Percentiles rank a stretch among this genome's conserved stretches.
phyloP scores from a whole-genome alignment of 2,329 filamentous ascomycete species.

The Davidsoniella australis region DNA sequence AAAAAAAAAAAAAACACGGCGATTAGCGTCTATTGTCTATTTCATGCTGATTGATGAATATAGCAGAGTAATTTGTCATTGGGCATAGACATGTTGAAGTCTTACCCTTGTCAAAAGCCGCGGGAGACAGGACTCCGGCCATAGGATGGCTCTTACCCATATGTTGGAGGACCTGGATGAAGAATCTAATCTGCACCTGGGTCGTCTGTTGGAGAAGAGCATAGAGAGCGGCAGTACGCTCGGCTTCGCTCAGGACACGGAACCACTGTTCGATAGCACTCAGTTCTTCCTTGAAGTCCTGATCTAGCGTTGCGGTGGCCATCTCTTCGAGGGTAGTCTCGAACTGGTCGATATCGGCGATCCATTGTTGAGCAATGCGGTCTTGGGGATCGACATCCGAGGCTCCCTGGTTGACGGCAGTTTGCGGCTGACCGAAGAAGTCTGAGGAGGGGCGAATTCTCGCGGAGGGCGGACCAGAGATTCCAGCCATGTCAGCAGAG shows the following conservation, averaged over 20 bases:
- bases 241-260: constrained; percentile 86
- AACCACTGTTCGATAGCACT: constrained; percentile 99
- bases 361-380: constrained; percentile 93
- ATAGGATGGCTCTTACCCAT: constrained; percentile 98
- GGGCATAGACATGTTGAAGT: constrained; percentile 4
- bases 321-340: constrained; percentile 98
- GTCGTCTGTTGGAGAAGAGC: constrained; percentile 95
- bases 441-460: constrained; percentile 90
- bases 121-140: constrained; percentile 84
- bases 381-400: constrained; percentile 70
- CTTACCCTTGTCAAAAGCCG: constrained; percentile 90
- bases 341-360: constrained; percentile 96
- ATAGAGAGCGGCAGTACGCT: constrained; percentile 88
- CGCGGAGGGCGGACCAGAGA: constrained; percentile 47
- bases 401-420: constrained; percentile 45
- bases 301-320: constrained; percentile 94
- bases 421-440: constrained; percentile 65
- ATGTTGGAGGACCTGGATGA: constrained; percentile 95
- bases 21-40: constrained; percentile 1
- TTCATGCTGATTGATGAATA: background rate
- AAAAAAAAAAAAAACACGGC: constrained; percentile 12
- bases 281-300: constrained; percentile 98
- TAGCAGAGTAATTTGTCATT: constrained; percentile 12
- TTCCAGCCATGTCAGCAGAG: constrained; percentile 87
- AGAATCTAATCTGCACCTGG: constrained; percentile 96